Base-by-base conservation (phyloP, 768 basidiomycete genomes). In the Scleroderma bovista region DNA sequence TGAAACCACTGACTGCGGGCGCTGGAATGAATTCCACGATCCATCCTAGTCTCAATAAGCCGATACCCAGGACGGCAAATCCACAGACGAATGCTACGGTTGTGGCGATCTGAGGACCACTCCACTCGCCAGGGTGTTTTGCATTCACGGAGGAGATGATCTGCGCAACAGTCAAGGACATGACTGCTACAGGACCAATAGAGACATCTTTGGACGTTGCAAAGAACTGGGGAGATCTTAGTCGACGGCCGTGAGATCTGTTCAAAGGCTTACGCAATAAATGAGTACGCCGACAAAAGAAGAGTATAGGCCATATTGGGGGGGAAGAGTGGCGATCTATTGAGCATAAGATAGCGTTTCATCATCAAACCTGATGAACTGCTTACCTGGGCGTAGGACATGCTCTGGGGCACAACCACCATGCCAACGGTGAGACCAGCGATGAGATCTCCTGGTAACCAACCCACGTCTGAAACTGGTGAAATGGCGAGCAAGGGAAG, bases 161-260 rank as follows among this genome's bases (percentile, higher is more conserved):
- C 64, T 90, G 82, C 8, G 90, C 78, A 16, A 84, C 81, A 17
- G 88, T 87, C 45, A 96, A 77, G 2, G 92, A 94, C 93, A 99
- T 96, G 64, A 99, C 95, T 8, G 96, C 95, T 57, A 98, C 95
- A 2, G 96, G 96, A 44, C 96, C 96, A 57, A 99, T 98, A n/a
- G 93, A 94, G 37, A 99, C 90, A 74, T 99, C 96, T 68, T 97
- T 97, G 24, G 91, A 91, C 0, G 96, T 98, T 20, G 93, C 95
- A 62, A 98, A 97, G 71, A 96, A 80, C 86, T 91, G 55, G 36
- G 33, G 39, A 38, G 33, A 29, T n/a, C 32, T 57, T 12, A 43
- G 17, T 5, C 2, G 0, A 16, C 2, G 17, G 20, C 6, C 12
- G 5, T n/a, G 1, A 6, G 24, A 26, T 3, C 23, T n/a, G 39